Evolutionary conservation across 192 early-diverging fungal species (phyloP).

Genomic region (Ambispora gerdemannii): DNA sequence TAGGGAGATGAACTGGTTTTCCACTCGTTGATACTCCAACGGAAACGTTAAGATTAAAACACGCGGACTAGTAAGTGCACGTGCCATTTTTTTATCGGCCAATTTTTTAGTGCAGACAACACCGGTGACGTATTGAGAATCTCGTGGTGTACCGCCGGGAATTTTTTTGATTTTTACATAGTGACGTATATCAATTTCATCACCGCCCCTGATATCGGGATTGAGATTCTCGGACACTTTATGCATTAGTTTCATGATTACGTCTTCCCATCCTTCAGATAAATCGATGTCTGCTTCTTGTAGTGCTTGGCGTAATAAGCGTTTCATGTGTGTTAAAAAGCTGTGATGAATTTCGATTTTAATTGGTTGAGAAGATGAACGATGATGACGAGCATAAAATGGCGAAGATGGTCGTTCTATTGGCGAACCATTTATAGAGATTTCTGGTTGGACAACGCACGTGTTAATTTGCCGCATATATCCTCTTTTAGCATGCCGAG

Average conservation of each 20-base stretch:
- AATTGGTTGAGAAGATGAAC: conserved; percentile 32
- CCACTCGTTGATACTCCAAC: conserved; percentile 73
- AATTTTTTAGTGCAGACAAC: conserved; percentile 93
- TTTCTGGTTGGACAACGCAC: conserved; percentile 38
- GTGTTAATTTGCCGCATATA: conserved; percentile 40
- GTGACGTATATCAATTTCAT: conserved; percentile 83
- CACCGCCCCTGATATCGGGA: conserved; percentile 69
- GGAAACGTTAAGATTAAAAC: conserved; percentile 87
- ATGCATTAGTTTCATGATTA: conserved; percentile 67
- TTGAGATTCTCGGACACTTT: conserved; percentile 59
- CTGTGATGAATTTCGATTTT: conserved; percentile 58
- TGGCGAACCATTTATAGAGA: conserved; percentile 35
- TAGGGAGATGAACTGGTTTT: conserved; percentile 75
- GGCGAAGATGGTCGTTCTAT: conserved; percentile 41
- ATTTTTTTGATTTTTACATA: conserved; percentile 97
- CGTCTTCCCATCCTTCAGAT: conserved; percentile 61
- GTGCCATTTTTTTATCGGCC: conserved; percentile 87
- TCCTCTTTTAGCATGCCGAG: conserved; percentile 32
- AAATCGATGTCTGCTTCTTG: conserved; percentile 59
- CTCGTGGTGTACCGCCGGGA: conserved; percentile 74
- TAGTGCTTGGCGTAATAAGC: conserved; percentile 69
- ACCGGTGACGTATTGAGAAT: conserved; percentile 83
- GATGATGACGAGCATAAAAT: conserved; percentile 34
- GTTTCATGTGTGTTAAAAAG: conserved; percentile 65
- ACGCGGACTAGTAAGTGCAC: conserved; percentile 60